Conservation (phyloP, 352 stramenopile genomes). For the Aphanomyces euteiches region DNA sequence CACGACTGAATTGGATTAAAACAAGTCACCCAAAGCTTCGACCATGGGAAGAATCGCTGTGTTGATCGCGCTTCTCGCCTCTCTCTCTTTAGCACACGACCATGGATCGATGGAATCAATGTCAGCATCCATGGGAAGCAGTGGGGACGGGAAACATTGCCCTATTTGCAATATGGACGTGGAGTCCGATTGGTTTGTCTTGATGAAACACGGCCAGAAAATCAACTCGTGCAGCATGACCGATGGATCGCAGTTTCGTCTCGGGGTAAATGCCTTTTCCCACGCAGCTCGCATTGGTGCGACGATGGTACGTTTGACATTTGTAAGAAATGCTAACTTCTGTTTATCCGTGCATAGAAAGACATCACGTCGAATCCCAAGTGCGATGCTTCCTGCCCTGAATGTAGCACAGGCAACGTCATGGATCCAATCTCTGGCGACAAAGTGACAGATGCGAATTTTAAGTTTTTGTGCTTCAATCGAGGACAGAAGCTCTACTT, state of each 20-base stretch:
- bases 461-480: conserved; percentile 61
- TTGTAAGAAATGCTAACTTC: neutral
- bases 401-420: conserved; percentile 48
- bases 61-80: too few relatives aligned
- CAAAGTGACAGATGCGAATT: conserved; percentile 52
- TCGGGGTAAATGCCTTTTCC: conserved; percentile 37
- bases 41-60: too few relatives aligned
- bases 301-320: conserved; percentile 56
- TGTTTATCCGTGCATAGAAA: conserved; percentile 31
- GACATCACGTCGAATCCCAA: conserved; percentile 43
- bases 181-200: conserved; percentile 62
- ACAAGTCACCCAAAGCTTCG: too few relatives aligned
- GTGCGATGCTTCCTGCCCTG: conserved; percentile 39
- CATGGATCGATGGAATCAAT: conserved; percentile 12
- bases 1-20: too few relatives aligned
- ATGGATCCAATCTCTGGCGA: conserved; percentile 62
- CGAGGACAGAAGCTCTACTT: conserved; percentile 87
- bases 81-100: neutral
- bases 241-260: conserved; percentile 43
- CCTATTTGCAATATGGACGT: conserved; percentile 71
- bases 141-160: conserved; percentile 35
- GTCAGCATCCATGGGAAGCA: neutral
- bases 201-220: conserved; percentile 54
- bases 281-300: conserved; percentile 68
- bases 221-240: conserved; percentile 77